Evolutionary conservation across 768 basidiomycete genomes (phyloP).

Genomic region (Saitozyma sp.): DNA sequence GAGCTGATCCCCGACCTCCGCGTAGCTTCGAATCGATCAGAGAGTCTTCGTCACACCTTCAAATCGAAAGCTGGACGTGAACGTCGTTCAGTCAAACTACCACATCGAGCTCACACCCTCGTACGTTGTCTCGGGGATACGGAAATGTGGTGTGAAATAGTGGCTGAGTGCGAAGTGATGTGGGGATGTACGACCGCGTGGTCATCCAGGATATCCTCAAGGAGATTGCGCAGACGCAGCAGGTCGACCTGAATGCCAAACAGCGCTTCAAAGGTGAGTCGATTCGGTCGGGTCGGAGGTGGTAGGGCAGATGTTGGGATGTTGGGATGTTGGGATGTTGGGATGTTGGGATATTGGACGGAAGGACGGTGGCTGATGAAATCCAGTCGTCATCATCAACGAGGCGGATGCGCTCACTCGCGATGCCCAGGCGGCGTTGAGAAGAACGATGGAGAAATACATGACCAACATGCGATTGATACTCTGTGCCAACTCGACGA

Average conservation of each 20-base stretch:
- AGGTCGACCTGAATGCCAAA: conserved; percentile 91
- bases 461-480: conserved; percentile 97
- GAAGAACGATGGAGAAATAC: conserved; percentile 99
- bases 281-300: not conserved
- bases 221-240: conserved; percentile 98
- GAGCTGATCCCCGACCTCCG: conserved; percentile 1
- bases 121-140: conserved; percentile 53
- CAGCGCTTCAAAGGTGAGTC: conserved; percentile 89
- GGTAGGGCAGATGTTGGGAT: not conserved
- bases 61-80: conserved; percentile 90
- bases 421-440: conserved; percentile 94
- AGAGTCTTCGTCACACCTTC: conserved; percentile 91
- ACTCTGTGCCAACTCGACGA: conserved; percentile 91
- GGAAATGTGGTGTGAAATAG: not conserved
- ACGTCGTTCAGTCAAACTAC: conserved; percentile 95
- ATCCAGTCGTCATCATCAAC: conserved; percentile 90
- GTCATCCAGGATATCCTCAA: conserved; percentile 97
- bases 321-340: not conserved
- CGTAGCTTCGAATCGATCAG: conserved; percentile 94
- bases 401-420: conserved; percentile 93
- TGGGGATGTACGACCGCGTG: conserved; percentile 88
- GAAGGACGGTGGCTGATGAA: not conserved
- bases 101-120: conserved; percentile 98
- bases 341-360: not conserved
- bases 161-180: conserved; percentile 65